A percentile compares a stretch with the other conserved stretches of the same genome.
These are phyloP conservation scores for Hanseniaspora mollemarum DNA, from an alignment of 805 yeast genomes.

Conservation along the genomic window DNA sequence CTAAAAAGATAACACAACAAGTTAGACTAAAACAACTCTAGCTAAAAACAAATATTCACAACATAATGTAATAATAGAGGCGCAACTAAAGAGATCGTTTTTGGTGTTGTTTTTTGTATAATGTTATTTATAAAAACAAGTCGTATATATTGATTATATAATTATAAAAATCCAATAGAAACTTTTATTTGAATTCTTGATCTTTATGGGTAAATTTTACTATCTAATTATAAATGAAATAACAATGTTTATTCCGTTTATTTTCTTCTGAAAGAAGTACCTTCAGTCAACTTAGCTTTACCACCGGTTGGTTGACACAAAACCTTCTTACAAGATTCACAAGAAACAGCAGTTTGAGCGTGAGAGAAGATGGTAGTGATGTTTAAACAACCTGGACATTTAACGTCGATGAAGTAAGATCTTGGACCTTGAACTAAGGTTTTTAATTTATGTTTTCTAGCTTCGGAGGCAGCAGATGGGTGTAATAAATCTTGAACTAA, in stretches of 20 bases:
- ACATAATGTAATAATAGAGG: background rate
- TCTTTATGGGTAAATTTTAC: background rate
- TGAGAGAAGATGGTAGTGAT: conserved; percentile 99
- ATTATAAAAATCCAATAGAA: background rate
- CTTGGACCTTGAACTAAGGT: conserved; percentile 95
- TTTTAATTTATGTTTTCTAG: conserved; percentile 94
- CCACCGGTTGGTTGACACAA: conserved; percentile 99
- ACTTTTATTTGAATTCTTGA: background rate
- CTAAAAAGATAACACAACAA: background rate
- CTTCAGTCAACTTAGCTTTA: conserved; percentile 98
- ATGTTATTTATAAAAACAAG: background rate
- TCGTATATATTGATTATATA: conserved; percentile 1
- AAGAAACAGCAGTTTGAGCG: conserved; percentile 99
- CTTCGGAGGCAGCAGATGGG: conserved; percentile 97
- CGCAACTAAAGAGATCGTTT: background rate
- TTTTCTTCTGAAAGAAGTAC: conserved; percentile 99
- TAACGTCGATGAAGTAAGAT: conserved; percentile 99
- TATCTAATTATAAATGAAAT: conserved; percentile 1
- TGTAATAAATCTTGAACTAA: conserved; percentile 97
- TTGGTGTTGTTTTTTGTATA: conserved; percentile 9
- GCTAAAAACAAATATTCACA: background rate
- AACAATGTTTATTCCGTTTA: conserved; percentile 34
- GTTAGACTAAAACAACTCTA: background rate
- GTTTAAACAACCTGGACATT: conserved; percentile 98
- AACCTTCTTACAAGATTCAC: conserved; percentile 97